phyloP scores from a whole-genome alignment of 139 green algal genomes.

The Auxenochlorella pyrenoidosa region DNA sequence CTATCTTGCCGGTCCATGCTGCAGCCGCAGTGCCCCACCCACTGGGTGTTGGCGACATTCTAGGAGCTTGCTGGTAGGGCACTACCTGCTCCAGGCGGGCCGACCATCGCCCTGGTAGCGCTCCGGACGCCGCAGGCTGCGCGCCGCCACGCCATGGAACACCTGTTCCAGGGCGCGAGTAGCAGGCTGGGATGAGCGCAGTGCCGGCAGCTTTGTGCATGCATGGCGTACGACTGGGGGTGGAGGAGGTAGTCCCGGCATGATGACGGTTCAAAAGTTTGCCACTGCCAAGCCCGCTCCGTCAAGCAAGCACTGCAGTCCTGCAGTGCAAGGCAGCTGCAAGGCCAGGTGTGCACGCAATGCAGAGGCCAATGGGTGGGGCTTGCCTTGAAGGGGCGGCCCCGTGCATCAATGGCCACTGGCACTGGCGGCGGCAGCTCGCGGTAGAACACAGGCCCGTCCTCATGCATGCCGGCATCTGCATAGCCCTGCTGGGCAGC shows the following conservation, averaged over 20 bases:
- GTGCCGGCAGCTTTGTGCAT: background rate
- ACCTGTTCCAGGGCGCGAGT: background rate
- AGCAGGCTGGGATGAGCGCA: background rate
- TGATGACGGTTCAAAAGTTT: background rate
- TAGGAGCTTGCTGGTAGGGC: background rate
- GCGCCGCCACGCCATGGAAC: slow-evolving; percentile 28
- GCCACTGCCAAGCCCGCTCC: too few species aligned
- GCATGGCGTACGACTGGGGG: background rate
- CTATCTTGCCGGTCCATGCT: too few species aligned
- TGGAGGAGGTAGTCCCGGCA: background rate
- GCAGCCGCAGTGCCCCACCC: too few species aligned
- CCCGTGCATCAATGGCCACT: slow-evolving; percentile 1
- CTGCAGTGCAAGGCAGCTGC: too few species aligned
- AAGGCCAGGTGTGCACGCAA: background rate
- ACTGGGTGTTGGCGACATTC: too few species aligned
- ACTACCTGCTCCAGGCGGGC: slow-evolving; percentile 14
- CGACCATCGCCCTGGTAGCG: slow-evolving; percentile 29
- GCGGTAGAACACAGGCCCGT: background rate
- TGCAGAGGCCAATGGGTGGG: background rate
- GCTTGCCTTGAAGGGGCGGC: slow-evolving; percentile 30
- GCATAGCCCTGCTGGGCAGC: background rate
- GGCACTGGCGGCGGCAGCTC: slow-evolving; percentile 15
- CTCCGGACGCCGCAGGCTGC: background rate
- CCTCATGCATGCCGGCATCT: background rate
- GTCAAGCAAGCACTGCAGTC: too few species aligned